Conservation (phyloP, 1,139 yeast genomes). For the Candida neerlandica region DNA sequence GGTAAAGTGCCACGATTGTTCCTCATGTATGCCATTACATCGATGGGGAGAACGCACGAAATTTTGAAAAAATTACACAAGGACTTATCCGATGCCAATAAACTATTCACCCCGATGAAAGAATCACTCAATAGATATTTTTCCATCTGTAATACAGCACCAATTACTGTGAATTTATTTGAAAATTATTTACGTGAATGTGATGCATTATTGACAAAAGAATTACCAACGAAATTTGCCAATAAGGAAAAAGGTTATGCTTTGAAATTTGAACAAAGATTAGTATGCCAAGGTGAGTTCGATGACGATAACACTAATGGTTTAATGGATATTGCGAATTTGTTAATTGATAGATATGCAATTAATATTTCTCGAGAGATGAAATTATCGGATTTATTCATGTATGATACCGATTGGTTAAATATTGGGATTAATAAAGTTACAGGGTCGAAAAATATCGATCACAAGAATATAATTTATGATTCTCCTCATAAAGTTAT, state of each 20-base stretch:
- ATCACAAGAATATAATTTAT: constrained; percentile 8
- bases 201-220: constrained; percentile 38
- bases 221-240: constrained; percentile 24
- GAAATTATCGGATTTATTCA: constrained; percentile 54
- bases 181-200: constrained; percentile 64
- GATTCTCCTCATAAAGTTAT: constrained; percentile 14
- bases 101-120: constrained; percentile 53
- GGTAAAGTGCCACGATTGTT: constrained; percentile 74
- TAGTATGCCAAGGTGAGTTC: constrained; percentile 64
- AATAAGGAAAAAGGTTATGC: constrained; percentile 29
- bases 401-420: constrained; percentile 75
- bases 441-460: background rate
- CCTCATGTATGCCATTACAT: constrained; percentile 68
- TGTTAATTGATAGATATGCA: constrained; percentile 36
- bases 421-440: constrained; percentile 40
- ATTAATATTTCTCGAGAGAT: constrained; percentile 39
- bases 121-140: constrained; percentile 57
- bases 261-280: constrained; percentile 60
- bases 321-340: constrained; percentile 25
- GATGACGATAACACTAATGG: constrained; percentile 35
- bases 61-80: constrained; percentile 50
- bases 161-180: constrained; percentile 59
- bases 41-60: constrained; percentile 68
- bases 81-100: constrained; percentile 43
- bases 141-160: constrained; percentile 54